Evolutionary conservation across 805 yeast genomes (phyloP), one percentile per base, ranked within the genome.

Genomic region (Priceomyces castillae): DNA sequence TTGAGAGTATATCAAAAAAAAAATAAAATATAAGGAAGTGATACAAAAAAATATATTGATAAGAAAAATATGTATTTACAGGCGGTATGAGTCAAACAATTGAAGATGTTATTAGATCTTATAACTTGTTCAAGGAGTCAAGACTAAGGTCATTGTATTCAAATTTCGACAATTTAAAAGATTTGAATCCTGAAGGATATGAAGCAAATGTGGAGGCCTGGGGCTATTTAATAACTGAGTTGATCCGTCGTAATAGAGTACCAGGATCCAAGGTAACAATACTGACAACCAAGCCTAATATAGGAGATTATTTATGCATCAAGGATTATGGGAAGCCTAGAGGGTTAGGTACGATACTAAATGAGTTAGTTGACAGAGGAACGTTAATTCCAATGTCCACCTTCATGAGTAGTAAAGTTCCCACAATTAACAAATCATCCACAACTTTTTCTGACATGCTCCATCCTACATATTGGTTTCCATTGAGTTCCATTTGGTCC

Each of bases 151-250:
- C 73, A 3, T 51, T 71, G 6, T 71, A 69, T 46, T 61, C 69
- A 9, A 59, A 71, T 49, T 71, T 69, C 46, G 47, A 48, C 2
- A 52, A 51, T 5, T 56, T 58, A 10, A 57, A 58, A 39, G 57
- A 56, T 6, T 46, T 67, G 41, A 71, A 71, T 51, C 69, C 70
- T 0, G 75, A 70, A 40, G 76, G 76, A 2, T 71, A 50, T 43
- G 67, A 67, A 7, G 76, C 76, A 19, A 71, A 71, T 42, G 46
- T 69, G n/a, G 50, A 52, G 1, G 73, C 76, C 2, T 71, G 76
- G 76, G 30, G 42, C 12, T 28, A 43, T 5, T 47, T 62, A 12
- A 34, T 63, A 5, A 33, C 20, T 10, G 52, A 53, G 5, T 39
- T 67, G 19, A 48, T 65, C 25, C 46, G 47, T 15, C 30, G 52